Base-by-base conservation (phyloP, 2,329 filamentous ascomycete species). In the Arachnomyces sp. region DNA sequence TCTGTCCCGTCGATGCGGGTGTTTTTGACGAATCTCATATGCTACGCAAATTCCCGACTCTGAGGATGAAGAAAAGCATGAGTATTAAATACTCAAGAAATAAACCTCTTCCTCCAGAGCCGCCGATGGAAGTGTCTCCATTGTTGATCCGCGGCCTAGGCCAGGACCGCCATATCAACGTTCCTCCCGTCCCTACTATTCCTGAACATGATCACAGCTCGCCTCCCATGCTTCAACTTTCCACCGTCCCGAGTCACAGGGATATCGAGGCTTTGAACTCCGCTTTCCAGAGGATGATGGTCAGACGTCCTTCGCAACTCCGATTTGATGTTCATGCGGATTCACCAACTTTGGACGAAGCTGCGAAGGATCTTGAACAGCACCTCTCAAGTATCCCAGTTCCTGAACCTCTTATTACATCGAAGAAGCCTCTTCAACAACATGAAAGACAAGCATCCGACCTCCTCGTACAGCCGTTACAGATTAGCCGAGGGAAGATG, bases 41-140 rank as follows among this genome's bases (percentile, higher is more conserved):
- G 32, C 48, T 31, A 35, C 43, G 20, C 39, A 46, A 35, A 43
- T 37, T 17, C 30, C 50, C 15, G 49, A 48, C 2, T 30, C 29
- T 46, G 16, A 40, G 47, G 9, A 46, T 48, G 16, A 48, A 49
- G 15, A 46, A 46, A 38, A 52, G 49, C 7, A 43, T 48, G 7
- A 55, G 54, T 1, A 43, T 54, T 15, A 46, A 49, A 9, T 51
- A 62, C 15, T 40, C 57, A 14, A 59, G 49, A 40, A 62, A 66
- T 39, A 67, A 67, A 37, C 63, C 64, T 6, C 53, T 68, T 4
- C 65, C 65, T 12, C 51, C 56, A 4, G 60, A 60, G 15, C 64
- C 64, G 17, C 49, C 52, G 2, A 51, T 57, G 29, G 47, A 50
- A 36, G 39, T 59, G 33, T 47, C 51, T 4, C 60, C 59, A n/a